Evolutionary conservation across 495 filamentous ascomycete genomes (phyloP).

Genomic region (Tuber aestivum): DNA sequence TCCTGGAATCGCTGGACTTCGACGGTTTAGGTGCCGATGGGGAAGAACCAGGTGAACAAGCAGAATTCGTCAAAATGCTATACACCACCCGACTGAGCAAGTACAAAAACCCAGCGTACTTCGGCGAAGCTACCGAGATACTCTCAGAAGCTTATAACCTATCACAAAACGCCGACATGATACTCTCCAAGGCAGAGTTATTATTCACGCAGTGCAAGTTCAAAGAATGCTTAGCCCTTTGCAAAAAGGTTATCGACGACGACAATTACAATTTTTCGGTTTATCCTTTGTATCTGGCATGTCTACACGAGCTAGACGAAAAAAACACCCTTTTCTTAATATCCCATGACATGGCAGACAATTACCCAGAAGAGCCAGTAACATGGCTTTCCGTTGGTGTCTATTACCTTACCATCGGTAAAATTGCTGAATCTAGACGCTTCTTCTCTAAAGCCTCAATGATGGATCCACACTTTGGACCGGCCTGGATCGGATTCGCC

Average conservation of each 20-base stretch:
- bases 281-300: conserved; percentile 87
- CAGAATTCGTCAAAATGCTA: conserved; percentile 90
- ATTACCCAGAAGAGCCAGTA: conserved; percentile 80
- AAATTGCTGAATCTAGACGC: conserved; percentile 84
- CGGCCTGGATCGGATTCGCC: conserved; percentile 98
- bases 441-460: conserved; percentile 96
- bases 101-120: conserved; percentile 77
- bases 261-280: conserved; percentile 84
- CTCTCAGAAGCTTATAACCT: conserved; percentile 92
- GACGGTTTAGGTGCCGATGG: conserved; percentile 61
- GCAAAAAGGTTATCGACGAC: conserved; percentile 68
- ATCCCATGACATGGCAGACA: conserved; percentile 89
- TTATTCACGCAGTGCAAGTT: conserved; percentile 94
- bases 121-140: conserved; percentile 81
- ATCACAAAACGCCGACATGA: conserved; percentile 76
- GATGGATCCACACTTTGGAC: conserved; percentile 95
- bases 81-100: conserved; percentile 96
- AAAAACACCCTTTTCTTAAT: conserved; percentile 87
- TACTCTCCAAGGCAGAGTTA: conserved; percentile 85
- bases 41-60: conserved; percentile 43
- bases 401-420: conserved; percentile 85
- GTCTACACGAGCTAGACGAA: conserved; percentile 77
- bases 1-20: conserved; percentile 87
- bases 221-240: conserved; percentile 75
- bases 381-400: conserved; percentile 91